These are phyloP conservation scores for Thinopyrum elongatum DNA, from an alignment of 176 grass and related monocot genomes.

Conservation along the genomic window DNA sequence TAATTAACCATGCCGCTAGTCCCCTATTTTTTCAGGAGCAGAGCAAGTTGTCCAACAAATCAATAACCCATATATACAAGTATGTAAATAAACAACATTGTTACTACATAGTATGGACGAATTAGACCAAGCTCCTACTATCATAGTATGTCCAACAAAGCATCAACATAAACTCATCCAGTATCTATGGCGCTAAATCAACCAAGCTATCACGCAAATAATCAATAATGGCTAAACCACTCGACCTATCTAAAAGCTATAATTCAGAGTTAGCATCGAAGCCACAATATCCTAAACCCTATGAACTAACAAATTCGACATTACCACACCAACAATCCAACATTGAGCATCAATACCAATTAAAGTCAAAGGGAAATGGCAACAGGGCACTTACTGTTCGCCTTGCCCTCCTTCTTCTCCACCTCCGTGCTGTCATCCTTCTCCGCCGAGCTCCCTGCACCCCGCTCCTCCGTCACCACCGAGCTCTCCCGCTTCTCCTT, in stretches of 20 bases:
- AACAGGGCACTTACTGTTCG: slow-evolving; percentile 47
- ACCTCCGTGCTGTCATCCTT: slow-evolving; percentile 32
- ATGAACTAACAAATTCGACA: neutral
- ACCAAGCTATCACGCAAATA: neutral
- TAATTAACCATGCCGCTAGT: neutral
- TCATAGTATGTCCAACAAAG: neutral
- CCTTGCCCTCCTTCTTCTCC: slow-evolving; percentile 39
- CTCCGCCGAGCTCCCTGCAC: slow-evolving; percentile 19
- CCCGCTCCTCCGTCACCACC: slow-evolving; percentile 14
- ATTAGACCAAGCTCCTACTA: neutral
- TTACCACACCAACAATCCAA: neutral
- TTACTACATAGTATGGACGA: neutral
- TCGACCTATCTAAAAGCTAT: neutral
- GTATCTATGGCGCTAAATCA: neutral
- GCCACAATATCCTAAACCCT: neutral
- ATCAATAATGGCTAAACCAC: neutral
- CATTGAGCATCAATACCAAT: neutral
- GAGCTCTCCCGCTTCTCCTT: slow-evolving; percentile 7
- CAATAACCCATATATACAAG: neutral
- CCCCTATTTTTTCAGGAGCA: neutral
- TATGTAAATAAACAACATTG: neutral
- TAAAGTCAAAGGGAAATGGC: neutral
- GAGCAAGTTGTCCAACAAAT: neutral
- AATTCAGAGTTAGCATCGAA: neutral
- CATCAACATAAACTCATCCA: neutral